These are phyloP conservation scores for Cyphellophora europaea DNA, from an alignment of 2,329 filamentous ascomycete genomes.

Conservation along the genomic window DNA sequence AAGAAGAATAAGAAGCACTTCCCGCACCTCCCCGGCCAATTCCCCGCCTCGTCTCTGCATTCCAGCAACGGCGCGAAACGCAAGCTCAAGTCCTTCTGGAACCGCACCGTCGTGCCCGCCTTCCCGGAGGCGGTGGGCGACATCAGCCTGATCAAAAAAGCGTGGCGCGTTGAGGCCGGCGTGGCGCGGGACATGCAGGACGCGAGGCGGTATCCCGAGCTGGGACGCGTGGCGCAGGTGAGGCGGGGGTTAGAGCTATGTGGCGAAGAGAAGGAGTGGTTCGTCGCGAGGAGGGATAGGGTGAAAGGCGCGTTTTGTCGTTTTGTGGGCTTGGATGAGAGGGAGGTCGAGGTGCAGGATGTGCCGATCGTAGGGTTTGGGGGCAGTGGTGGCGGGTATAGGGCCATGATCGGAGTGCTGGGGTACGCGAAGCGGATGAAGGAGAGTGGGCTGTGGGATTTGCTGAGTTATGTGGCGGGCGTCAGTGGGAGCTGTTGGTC, in stretches of 20 bases:
- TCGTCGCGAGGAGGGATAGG: constrained; percentile 4
- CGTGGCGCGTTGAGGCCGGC: constrained; percentile 7
- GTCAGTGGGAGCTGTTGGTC: constrained; percentile 10
- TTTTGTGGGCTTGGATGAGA: constrained; percentile 6
- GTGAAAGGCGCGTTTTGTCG: constrained; percentile 8
- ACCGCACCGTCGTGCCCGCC: constrained; percentile 10
- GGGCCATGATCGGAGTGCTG: constrained; percentile 10
- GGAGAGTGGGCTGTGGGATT: constrained; percentile 8
- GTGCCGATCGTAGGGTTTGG: constrained; percentile 11
- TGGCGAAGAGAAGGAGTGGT: constrained; percentile 5
- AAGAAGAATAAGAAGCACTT: no score
- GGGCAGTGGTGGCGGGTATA: constrained; percentile 8
- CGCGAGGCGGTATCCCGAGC: constrained; percentile 6
- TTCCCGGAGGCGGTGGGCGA: constrained; percentile 11
- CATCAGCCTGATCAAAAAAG: constrained; percentile 8
- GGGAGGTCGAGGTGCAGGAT: constrained; percentile 8
- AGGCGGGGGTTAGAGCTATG: constrained; percentile 6
- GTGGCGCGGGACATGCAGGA: constrained; percentile 9
- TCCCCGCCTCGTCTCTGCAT: neutral
- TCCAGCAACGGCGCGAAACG: constrained; percentile 3
- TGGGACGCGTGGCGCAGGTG: constrained; percentile 5
- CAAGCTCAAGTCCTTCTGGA: constrained; percentile 12
- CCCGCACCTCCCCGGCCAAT: constrained; percentile 1
- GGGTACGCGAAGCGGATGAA: constrained; percentile 10
- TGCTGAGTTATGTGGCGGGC: constrained; percentile 9